phyloP scores from a whole-genome alignment of 192 early-diverging fungal species.

The Kickxella alabastrina region DNA sequence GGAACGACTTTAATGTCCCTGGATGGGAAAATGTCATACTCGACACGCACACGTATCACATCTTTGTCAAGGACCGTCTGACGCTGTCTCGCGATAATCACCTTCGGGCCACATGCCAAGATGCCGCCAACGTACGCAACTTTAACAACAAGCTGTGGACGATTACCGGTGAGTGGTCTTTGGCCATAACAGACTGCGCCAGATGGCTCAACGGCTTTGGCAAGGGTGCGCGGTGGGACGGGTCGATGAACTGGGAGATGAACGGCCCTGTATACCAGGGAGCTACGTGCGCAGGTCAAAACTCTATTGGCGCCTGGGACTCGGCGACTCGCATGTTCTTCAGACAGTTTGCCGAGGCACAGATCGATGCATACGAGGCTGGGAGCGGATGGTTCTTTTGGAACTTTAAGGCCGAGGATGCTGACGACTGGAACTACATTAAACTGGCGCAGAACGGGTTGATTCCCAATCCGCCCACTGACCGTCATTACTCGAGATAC shows the following conservation, averaged over 20 bases:
- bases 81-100: slow-evolving; percentile 26
- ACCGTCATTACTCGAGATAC: slow-evolving; percentile 39
- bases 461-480: slow-evolving; percentile 52
- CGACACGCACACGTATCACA: slow-evolving; percentile 54
- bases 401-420: slow-evolving; percentile 71
- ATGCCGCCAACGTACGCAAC: slow-evolving; percentile 27
- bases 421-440: slow-evolving; percentile 72
- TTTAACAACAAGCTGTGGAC: slow-evolving; percentile 50
- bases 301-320: slow-evolving; percentile 45
- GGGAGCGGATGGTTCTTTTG: slow-evolving; percentile 70
- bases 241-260: slow-evolving; percentile 50
- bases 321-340: slow-evolving; percentile 54
- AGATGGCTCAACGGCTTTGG: slow-evolving; percentile 67
- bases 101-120: slow-evolving; percentile 31
- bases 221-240: slow-evolving; percentile 60
- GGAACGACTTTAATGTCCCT: slow-evolving; percentile 29
- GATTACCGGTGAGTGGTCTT: slow-evolving; percentile 70
- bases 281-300: slow-evolving; percentile 54
- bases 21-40: slow-evolving; percentile 50
- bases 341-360: slow-evolving; percentile 56
- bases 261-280: slow-evolving; percentile 40
- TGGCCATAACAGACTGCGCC: slow-evolving; percentile 69
- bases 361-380: slow-evolving; percentile 67
- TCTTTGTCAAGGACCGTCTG: slow-evolving; percentile 45
- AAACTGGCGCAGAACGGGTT: slow-evolving; percentile 61